Evolutionary conservation across 257 asterid species (phyloP).

Genomic region (Gentiana dahurica): DNA sequence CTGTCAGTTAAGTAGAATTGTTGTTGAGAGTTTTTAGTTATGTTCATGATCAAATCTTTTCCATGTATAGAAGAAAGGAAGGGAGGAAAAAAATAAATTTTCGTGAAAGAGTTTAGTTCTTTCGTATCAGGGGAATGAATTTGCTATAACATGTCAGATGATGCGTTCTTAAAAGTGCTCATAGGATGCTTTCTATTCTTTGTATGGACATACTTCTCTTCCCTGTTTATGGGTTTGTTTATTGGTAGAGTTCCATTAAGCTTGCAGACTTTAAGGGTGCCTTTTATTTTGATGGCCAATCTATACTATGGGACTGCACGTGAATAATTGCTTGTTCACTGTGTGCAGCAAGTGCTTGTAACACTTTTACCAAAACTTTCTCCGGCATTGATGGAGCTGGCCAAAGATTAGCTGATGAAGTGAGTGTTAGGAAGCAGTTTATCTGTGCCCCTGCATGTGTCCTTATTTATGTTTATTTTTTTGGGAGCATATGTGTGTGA

Average conservation of each 20-base stretch:
- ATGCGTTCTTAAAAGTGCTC: too few relatives aligned
- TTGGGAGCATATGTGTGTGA: background rate
- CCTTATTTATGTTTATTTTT: background rate
- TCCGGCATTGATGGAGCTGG: conserved; percentile 88
- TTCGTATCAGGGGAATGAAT: too few relatives aligned
- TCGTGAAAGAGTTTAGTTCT: too few relatives aligned
- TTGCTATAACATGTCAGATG: too few relatives aligned
- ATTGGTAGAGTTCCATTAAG: background rate
- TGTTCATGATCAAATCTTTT: too few relatives aligned
- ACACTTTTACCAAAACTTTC: conserved; percentile 76
- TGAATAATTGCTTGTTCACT: background rate
- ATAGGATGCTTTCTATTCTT: background rate
- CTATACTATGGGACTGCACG: background rate
- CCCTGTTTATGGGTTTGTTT: background rate
- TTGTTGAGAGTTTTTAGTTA: too few relatives aligned
- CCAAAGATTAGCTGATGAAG: conserved; percentile 89
- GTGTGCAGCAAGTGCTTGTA: conserved; percentile 77
- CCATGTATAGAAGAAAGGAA: too few relatives aligned
- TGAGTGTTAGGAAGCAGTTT: conserved; percentile 24
- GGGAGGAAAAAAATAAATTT: too few relatives aligned
- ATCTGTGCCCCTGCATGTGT: background rate
- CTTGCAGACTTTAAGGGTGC: background rate
- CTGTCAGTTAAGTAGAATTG: too few relatives aligned
- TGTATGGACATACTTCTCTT: background rate
- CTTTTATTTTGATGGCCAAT: background rate